These are phyloP conservation scores for Zizania latifolia DNA, from an alignment of 176 grass and related monocot species.

Conservation along the genomic window DNA sequence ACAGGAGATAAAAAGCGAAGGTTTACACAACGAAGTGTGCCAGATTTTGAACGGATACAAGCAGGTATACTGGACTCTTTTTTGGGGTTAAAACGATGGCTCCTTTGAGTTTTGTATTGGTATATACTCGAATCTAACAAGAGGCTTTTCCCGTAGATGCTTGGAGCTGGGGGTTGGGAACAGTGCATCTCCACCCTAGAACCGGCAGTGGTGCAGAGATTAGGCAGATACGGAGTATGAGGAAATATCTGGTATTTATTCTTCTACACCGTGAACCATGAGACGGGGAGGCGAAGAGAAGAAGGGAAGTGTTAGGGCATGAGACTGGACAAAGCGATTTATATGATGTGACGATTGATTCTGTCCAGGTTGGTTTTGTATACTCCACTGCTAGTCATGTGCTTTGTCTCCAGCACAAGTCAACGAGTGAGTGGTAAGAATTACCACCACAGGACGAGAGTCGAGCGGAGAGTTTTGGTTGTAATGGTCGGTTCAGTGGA, in stretches of 20 bases:
- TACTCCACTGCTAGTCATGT: background rate
- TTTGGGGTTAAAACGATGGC: background rate
- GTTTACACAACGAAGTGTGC: constrained; percentile 72
- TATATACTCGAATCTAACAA: background rate
- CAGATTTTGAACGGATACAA: constrained; percentile 93
- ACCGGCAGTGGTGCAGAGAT: constrained; percentile 60
- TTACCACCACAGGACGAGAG: background rate
- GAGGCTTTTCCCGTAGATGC: constrained; percentile 45
- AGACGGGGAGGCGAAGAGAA: background rate
- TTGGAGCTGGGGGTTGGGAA: constrained; percentile 65
- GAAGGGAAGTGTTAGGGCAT: background rate
- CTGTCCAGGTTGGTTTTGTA: background rate
- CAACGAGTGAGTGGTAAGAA: constrained; percentile 7
- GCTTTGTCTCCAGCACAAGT: background rate
- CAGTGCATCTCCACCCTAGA: constrained; percentile 80
- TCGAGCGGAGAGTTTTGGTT: background rate
- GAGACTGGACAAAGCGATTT: background rate
- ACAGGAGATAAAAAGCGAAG: constrained; percentile 94
- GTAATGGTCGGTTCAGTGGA: constrained; percentile 43
- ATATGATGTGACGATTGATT: background rate
- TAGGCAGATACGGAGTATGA: constrained; percentile 64
- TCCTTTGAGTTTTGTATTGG: background rate
- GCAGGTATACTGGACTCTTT: constrained; percentile 59
- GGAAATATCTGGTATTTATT: background rate
- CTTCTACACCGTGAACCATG: no score